Base-by-base conservation (phyloP, 2,329 filamentous ascomycete genomes). In the Bipolaris sorokiniana region DNA sequence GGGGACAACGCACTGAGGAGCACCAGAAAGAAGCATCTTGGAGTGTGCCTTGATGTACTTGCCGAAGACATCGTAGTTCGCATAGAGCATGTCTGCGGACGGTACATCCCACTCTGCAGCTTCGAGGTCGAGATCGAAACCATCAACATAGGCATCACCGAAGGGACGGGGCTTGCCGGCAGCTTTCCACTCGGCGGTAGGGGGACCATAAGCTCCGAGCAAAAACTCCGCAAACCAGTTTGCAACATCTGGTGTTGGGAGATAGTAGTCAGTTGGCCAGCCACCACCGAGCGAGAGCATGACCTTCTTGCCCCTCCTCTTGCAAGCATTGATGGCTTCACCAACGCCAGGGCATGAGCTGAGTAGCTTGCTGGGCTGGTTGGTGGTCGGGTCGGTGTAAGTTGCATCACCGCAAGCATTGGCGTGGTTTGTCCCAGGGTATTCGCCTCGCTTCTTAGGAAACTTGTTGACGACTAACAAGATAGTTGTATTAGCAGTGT, bases 361-460 rank as follows among this genome's bases (percentile, higher is more conserved):
- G 23, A 18, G 51, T 4, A 57, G 26, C 9, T 7, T 20, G 26
- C 54, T 57, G 7, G 37, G n/a, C 38, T 57, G 0, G 9, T 40
- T 22, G 34, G 51, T 16, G 11, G 50, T 50, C 9, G 74, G 71
- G 52, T 77, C 68, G 22, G 67, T 66, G 64, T 79, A 83, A 13
- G 48, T 50, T 31, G 26, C 9, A 5, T 22, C 51, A 7, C 70
- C 71, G 62, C 84, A 86, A 40, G 83, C 82, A 64, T 75, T 84
- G 59, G 81, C 84, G 66, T 86, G 86, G 73, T 86, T 85, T 11
- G 78, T 81, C 10, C 77, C 79, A 5, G 84, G 84, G 60, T 78
- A 84, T 34, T 78, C 80, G 37, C 76, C 78, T 16, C 69, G 67
- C 44, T 79, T 75, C 50, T 80, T 76, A 0, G 84, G 84, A 64